These are phyloP conservation scores for Sisymbrium irio DNA, from an alignment of 345 rosid genomes.

Conservation along the genomic window DNA sequence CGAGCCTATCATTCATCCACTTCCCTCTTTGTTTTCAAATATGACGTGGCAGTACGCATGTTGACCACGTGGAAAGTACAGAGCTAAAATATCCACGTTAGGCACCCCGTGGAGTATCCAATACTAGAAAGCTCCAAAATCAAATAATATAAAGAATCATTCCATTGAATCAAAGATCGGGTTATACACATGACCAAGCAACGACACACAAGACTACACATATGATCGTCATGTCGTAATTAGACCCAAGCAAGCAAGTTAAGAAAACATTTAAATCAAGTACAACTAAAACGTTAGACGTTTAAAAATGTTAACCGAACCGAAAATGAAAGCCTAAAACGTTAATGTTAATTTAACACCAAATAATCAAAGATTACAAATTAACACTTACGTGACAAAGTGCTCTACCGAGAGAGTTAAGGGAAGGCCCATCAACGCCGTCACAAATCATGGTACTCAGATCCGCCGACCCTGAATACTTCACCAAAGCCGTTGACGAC, in stretches of 20 bases:
- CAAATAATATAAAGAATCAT: neutral
- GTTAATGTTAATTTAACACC: neutral
- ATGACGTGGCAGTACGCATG: conserved; percentile 30
- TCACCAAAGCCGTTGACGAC: conserved; percentile 32
- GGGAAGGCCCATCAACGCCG: conserved; percentile 47
- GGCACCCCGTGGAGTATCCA: conserved; percentile 18
- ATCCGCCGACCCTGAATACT: conserved; percentile 39
- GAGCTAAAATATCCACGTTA: conserved; percentile 8
- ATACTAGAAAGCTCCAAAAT: conserved; percentile 25
- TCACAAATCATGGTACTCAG: conserved; percentile 39
- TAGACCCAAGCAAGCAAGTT: neutral
- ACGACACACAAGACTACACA: neutral
- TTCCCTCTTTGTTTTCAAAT: neutral
- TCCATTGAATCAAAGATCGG: neutral
- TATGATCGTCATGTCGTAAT: neutral
- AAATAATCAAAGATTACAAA: neutral
- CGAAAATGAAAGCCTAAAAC: too few relatives aligned
- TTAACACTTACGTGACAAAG: conserved; percentile 63
- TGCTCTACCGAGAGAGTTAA: conserved; percentile 57
- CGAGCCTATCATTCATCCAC: neutral
- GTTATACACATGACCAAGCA: neutral
- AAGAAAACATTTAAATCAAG: neutral
- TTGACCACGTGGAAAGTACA: conserved; percentile 14
- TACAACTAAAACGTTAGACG: neutral
- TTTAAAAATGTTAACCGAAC: neutral